Base-by-base conservation (phyloP, 306 rosid genomes). In the Acacia confusa region DNA sequence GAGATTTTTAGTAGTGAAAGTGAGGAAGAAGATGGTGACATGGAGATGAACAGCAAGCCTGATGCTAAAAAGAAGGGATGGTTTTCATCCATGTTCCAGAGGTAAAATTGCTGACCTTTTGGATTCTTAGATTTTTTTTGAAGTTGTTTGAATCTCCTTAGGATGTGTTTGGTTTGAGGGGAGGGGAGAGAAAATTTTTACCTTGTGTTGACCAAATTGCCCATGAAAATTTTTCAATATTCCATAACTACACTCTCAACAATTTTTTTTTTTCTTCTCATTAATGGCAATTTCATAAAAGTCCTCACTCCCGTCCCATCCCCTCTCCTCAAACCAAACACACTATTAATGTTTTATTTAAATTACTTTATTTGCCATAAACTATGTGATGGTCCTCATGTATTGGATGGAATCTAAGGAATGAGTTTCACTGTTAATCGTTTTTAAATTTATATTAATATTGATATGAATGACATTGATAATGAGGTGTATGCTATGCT, bases 81-180 rank as follows among this genome's bases (percentile, higher is more conserved):
- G 98, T 95, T 95, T 85, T 93, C 99, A 25, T 90, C 97, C 60
- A 93, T 95, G 99, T 93, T 93, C 72, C 93, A 93, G 89, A 93
- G 97, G 99, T 95, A 81, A 79, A 64, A 76, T 70, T 80, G 72
- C 68, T 71, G 70, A 69, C 58, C 16, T 71, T 70, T 20, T 48
- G 32, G 27, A 72, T 40, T 41, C 67, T 12, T 58, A 65, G 20
- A 27, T 71, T 9, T 53, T 53, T 11, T 57, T n/a, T 13, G 50
- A 41, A 27, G 75, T 52, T 48, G n/a, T 68, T 25, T 75, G 66
- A 68, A 13, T 34, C 38, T 8, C 36, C 28, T 81, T 40, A 61
- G n/a, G n/a, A n/a, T n/a, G n/a, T n/a, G n/a, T n/a, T n/a, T n/a
- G n/a, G n/a, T n/a, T n/a, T n/a, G n/a, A n/a, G n/a, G n/a, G n/a